Base-by-base conservation (phyloP, 2,329 filamentous ascomycete genomes). In the Penicillium nordicum region DNA sequence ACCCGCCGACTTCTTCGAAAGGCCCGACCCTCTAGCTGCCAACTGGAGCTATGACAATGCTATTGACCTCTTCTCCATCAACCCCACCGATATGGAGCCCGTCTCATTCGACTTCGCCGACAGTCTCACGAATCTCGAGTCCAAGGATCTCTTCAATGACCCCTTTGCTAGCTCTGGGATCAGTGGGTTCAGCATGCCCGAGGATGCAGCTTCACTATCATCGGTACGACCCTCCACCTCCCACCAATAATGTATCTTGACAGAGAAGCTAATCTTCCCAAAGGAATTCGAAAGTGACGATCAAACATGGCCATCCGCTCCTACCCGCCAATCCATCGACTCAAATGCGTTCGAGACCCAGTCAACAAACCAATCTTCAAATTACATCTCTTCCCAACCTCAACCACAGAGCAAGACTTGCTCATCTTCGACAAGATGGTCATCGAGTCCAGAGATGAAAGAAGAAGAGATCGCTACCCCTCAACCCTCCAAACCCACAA, bases 31-130 rank as follows among this genome's bases (percentile, higher is more conserved):
- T 23, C 46, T 71, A 18, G 65, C 72, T 29, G 71, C 69, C 61
- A 70, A 72, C 55, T 73, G 71, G 71, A 67, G 62, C 58, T 73
- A 72, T 48, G 70, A 72, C 57, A 71, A 62, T 46, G 65, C 69
- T 23, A 69, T 72, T 50, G 70, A 72, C 53, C 61, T 73, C 14
- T 72, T 72, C 58, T 64, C 69, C 21, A 48, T 71, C 43, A 69
- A 71, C 53, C 64, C 69, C 27, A 62, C 67, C 50, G 63, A 71
- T 32, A 69, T 70, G 47, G 67, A 72, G 48, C 54, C 67, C 10
- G 65, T 68, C 40, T 53, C 67, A 2, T 62, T 72, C 53, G 70
- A 72, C 32, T 66, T 72, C 25, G 57, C 68, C 38, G 67, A 69
- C 45, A 67, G 65, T 21, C 57, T 72, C 44, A 61, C 68, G n/a